These are phyloP conservation scores for Pichia sp. DNA, from an alignment of 1,139 yeast species.

Conservation along the genomic window DNA sequence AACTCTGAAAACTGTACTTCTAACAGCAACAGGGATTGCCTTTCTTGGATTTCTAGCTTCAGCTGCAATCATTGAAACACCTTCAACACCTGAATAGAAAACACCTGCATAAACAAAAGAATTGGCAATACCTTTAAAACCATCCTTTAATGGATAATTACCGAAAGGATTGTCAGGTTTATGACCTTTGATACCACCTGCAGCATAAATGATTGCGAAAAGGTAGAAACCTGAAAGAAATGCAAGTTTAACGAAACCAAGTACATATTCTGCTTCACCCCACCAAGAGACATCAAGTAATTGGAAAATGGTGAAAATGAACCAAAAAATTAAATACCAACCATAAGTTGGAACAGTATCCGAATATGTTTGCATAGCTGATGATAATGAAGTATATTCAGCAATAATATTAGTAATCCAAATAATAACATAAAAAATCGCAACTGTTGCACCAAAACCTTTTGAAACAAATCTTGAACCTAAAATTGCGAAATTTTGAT, in stretches of 20 bases:
- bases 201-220: slow-evolving; percentile 50
- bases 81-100: slow-evolving; percentile 52
- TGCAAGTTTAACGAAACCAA: slow-evolving; percentile 45
- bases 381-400: slow-evolving; percentile 51
- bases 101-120: slow-evolving; percentile 66
- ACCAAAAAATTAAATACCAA: slow-evolving; percentile 50
- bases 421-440: slow-evolving; percentile 47
- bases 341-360: slow-evolving; percentile 52
- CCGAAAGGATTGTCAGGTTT: slow-evolving; percentile 46
- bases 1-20: slow-evolving; percentile 50
- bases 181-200: slow-evolving; percentile 57
- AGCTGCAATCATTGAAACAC: slow-evolving; percentile 49
- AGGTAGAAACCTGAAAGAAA: slow-evolving; percentile 49
- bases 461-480: slow-evolving; percentile 46
- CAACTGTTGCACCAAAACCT: slow-evolving; percentile 53
- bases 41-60: slow-evolving; percentile 49
- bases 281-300: slow-evolving; percentile 47
- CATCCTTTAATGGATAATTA: slow-evolving; percentile 43
- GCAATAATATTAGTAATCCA: slow-evolving; percentile 54
- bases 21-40: slow-evolving; percentile 52
- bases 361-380: slow-evolving; percentile 47
- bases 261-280: slow-evolving; percentile 55
- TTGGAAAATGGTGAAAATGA: slow-evolving; percentile 46
- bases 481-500: slow-evolving; percentile 48
- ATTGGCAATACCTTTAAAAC: slow-evolving; percentile 61